Percentiles rank a stretch among this genome's conserved stretches.
Conservation (phyloP, 176 grass and related monocot species). For the Juncus inflexus region DNA sequence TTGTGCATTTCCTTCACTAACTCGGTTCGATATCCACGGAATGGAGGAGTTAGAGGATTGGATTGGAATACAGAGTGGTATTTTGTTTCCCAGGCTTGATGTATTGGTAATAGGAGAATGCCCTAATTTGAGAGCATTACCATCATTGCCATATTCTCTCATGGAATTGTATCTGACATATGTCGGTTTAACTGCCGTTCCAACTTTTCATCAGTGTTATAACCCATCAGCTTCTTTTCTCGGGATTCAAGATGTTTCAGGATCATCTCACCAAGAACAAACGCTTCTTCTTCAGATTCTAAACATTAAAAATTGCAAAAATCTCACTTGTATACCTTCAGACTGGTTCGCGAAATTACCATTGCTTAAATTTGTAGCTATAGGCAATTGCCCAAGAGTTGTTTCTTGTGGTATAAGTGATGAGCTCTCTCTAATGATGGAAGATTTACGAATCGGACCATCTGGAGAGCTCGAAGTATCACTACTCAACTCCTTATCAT, state of each 20-base stretch:
- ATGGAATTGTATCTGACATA: conserved; percentile 16
- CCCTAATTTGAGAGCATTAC: conserved; percentile 21
- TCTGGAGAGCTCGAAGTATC: conserved; percentile 29
- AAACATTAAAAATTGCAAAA: conserved; percentile 26
- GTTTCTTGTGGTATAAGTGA: not conserved
- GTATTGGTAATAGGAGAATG: conserved; percentile 28
- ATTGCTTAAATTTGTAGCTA: conserved; percentile 17
- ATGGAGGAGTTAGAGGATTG: conserved; percentile 30
- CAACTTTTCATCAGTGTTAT: not conserved
- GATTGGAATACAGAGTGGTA: conserved; percentile 18
- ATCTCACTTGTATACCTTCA: conserved; percentile 15
- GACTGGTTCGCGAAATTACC: conserved; percentile 24
- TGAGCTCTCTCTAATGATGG: conserved; percentile 18
- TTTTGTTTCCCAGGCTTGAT: conserved; percentile 30
- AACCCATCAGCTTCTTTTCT: not conserved
- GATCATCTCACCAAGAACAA: not conserved
- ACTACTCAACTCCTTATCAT: conserved; percentile 23
- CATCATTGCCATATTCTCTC: conserved; percentile 15
- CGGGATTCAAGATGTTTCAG: not conserved
- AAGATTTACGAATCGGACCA: conserved; percentile 28
- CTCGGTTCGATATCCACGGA: conserved; percentile 20
- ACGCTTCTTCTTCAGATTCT: conserved; percentile 22
- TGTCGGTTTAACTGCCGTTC: conserved; percentile 18
- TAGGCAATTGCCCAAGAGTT: conserved; percentile 30
- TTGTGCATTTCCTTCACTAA: conserved; percentile 29